These are phyloP conservation scores for Prinsepia uniflora DNA, from an alignment of 306 rosid species.

Conservation along the genomic window DNA sequence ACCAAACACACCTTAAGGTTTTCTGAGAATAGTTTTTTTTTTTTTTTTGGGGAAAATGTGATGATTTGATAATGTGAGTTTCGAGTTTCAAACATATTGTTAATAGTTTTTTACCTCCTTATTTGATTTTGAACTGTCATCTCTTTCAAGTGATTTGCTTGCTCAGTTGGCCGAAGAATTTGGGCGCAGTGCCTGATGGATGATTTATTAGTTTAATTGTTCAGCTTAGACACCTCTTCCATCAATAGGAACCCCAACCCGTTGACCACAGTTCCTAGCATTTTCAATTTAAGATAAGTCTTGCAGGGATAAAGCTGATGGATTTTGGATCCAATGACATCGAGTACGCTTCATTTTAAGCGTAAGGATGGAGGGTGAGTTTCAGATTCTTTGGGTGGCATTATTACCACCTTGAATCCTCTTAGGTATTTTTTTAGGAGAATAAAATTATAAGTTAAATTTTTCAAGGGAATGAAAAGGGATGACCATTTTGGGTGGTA, in stretches of 20 bases:
- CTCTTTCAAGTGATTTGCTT: neutral
- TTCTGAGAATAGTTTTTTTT: too few species aligned
- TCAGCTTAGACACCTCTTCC: too few species aligned
- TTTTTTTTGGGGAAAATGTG: too few species aligned
- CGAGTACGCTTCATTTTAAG: too few species aligned
- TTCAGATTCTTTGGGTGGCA: neutral
- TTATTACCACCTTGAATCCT: neutral
- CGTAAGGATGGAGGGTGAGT: neutral
- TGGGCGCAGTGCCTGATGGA: neutral
- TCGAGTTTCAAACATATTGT: neutral
- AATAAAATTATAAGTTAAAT: neutral
- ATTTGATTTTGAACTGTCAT: neutral
- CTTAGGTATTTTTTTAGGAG: neutral
- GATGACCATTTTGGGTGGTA: neutral
- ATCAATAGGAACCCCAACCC: too few species aligned
- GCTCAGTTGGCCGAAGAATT: neutral
- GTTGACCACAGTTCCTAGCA: too few species aligned
- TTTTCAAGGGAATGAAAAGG: neutral
- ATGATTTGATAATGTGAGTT: conserved; percentile 8
- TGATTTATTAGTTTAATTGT: neutral
- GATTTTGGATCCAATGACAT: neutral
- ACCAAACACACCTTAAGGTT: too few species aligned
- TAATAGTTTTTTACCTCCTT: neutral
- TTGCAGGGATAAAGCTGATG: neutral
- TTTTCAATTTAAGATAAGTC: neutral